Evolutionary conservation across 768 basidiomycete genomes (phyloP).

Genomic region (Flagelloscypha sp.): DNA sequence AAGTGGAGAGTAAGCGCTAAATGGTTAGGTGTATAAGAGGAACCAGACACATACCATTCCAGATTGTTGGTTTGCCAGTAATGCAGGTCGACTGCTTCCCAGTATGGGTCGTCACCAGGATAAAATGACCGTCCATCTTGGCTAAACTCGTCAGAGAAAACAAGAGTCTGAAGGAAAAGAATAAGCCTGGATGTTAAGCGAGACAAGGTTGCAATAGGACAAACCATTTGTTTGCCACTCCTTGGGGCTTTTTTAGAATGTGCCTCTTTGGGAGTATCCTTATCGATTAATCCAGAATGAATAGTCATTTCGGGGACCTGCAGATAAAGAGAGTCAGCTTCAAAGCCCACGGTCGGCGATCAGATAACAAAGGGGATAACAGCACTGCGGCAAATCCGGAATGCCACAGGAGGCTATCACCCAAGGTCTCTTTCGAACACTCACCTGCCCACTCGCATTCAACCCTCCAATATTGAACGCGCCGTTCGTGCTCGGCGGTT

Average conservation of each 20-base stretch:
- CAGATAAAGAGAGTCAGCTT: slow-evolving; percentile 36
- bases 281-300: slow-evolving; percentile 40
- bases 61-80: slow-evolving; percentile 81
- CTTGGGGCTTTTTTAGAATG: slow-evolving; percentile 30
- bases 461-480: slow-evolving; percentile 76
- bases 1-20: no score
- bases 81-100: slow-evolving; percentile 82
- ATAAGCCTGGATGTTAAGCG: no score
- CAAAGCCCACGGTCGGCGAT: not conserved
- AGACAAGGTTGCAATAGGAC: no score
- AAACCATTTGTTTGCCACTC: slow-evolving; percentile 26
- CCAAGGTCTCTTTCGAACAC: no score
- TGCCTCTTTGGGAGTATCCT: slow-evolving; percentile 39
- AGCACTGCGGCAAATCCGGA: no score
- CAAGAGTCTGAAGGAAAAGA: slow-evolving; percentile 43
- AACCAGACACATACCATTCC: slow-evolving; percentile 76
- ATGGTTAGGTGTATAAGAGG: no score
- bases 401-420: no score
- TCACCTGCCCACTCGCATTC: slow-evolving; percentile 68
- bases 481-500: slow-evolving; percentile 37
- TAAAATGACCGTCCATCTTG: slow-evolving; percentile 64
- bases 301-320: slow-evolving; percentile 37
- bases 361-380: slow-evolving; percentile 21
- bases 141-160: slow-evolving; percentile 77
- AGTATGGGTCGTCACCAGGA: slow-evolving; percentile 76